Conservation (phyloP, 805 yeast species). For the Kodamaea leandrae region DNA sequence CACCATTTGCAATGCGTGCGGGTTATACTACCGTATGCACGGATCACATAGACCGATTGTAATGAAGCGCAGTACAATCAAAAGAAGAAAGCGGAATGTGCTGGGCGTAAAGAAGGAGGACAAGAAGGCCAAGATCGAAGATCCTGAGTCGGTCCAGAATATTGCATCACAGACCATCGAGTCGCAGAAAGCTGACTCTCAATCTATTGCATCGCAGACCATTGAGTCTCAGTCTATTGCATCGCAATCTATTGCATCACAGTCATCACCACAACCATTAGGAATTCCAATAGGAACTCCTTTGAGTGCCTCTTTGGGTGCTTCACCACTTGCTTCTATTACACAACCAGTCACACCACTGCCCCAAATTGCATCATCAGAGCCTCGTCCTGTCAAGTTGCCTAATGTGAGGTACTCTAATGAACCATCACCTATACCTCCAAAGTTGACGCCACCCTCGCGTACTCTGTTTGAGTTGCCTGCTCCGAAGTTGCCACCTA, state of each 20-base stretch:
- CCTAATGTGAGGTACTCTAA: no score
- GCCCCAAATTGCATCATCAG: neutral
- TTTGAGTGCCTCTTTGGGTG: no score
- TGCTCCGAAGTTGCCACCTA: conserved; percentile 7
- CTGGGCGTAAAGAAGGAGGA: conserved; percentile 3
- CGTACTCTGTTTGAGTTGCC: conserved; percentile 5
- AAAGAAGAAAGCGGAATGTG: conserved; percentile 60
- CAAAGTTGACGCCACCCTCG: conserved; percentile 1
- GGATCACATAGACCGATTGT: conserved; percentile 75
- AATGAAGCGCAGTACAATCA: conserved; percentile 70
- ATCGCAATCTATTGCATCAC: no score
- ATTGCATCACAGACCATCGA: neutral
- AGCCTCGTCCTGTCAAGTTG: neutral
- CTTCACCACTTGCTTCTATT: no score
- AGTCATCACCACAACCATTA: no score
- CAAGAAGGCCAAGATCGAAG: neutral
- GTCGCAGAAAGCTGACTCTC: neutral
- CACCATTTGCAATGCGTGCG: conserved; percentile 88
- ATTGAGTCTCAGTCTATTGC: no score
- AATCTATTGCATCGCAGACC: no score
- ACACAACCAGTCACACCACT: neutral
- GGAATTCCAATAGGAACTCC: no score
- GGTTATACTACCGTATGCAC: conserved; percentile 70
- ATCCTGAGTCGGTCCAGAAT: neutral
- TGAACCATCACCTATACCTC: conserved; percentile 4